phyloP scores from a whole-genome alignment of 2,329 filamentous ascomycete species.

The Didymosphaeria variabile region DNA sequence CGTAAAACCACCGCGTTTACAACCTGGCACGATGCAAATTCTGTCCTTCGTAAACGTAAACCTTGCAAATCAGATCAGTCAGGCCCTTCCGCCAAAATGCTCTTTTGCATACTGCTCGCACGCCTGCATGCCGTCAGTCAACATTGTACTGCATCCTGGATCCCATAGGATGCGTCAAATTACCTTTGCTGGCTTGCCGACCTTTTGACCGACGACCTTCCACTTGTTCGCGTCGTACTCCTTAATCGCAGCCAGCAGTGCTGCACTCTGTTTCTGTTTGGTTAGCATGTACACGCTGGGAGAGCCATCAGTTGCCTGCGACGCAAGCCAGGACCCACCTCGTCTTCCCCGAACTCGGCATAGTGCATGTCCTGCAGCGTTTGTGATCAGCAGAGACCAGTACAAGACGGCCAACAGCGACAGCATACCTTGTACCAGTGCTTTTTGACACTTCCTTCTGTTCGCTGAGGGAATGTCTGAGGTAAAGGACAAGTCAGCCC shows the following conservation, averaged over 20 bases:
- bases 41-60: slow-evolving; percentile 43
- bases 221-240: slow-evolving; percentile 99
- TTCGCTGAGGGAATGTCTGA: slow-evolving; percentile 89
- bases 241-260: slow-evolving; percentile 91
- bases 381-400: slow-evolving; percentile 33
- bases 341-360: slow-evolving; percentile 96
- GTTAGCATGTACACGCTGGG: slow-evolving; percentile 35
- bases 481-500: slow-evolving; percentile 30
- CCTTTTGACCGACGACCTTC: slow-evolving; percentile 96
- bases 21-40: slow-evolving; percentile 48
- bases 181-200: slow-evolving; percentile 97
- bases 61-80: slow-evolving; percentile 43
- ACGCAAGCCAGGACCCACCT: slow-evolving; percentile 65
- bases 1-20: slow-evolving; percentile 39
- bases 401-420: slow-evolving; percentile 21
- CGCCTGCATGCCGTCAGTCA: slow-evolving; percentile 61
- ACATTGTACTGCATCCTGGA: slow-evolving; percentile 15
- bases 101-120: slow-evolving; percentile 96
- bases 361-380: slow-evolving; percentile 91
- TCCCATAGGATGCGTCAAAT: slow-evolving; percentile 28
- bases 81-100: slow-evolving; percentile 73
- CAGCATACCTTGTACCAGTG: slow-evolving; percentile 93
- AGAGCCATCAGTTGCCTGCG: slow-evolving; percentile 13
- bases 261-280: slow-evolving; percentile 68
- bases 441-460: slow-evolving; percentile 98